Percentiles rank a stretch among this genome's conserved stretches.
Evolutionary conservation across 164 flowering plant genomes (phyloP).

Genomic region (Aristolochia californica): DNA sequence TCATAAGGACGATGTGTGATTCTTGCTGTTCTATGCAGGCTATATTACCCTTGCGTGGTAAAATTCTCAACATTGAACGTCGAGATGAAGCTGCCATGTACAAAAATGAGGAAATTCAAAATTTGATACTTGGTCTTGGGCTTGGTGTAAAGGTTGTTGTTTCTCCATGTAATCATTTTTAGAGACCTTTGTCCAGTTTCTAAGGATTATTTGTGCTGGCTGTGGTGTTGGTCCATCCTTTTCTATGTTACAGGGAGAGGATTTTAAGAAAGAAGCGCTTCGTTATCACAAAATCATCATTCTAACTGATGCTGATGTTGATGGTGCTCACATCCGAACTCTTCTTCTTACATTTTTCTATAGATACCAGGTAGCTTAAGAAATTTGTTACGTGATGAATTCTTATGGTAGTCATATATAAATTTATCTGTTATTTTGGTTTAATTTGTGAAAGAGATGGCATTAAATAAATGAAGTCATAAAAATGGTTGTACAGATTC

Average conservation of each 20-base stretch:
- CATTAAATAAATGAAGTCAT: too few relatives aligned
- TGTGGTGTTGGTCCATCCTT: background rate
- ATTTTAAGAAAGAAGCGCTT: conserved; percentile 74
- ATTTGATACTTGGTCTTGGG: conserved; percentile 83
- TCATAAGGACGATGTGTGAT: too few relatives aligned
- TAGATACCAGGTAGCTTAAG: conserved; percentile 81
- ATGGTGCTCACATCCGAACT: conserved; percentile 97
- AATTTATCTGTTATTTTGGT: too few relatives aligned
- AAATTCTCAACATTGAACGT: conserved; percentile 84
- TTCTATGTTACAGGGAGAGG: conserved; percentile 65
- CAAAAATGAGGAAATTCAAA: conserved; percentile 90
- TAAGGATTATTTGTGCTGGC: background rate
- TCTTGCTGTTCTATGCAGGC: conserved; percentile 41
- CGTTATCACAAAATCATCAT: conserved; percentile 96
- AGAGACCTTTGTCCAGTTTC: background rate
- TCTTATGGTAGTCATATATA: too few relatives aligned
- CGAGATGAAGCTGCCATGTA: conserved; percentile 95
- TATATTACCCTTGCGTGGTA: conserved; percentile 89
- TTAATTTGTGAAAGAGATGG: too few relatives aligned
- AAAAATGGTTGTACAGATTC: too few relatives aligned
- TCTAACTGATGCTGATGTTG: conserved; percentile 98
- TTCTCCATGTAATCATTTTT: background rate
- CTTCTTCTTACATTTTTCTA: conserved; percentile 88
- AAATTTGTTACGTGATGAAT: background rate
- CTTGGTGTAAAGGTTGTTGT: conserved; percentile 85